Base-by-base conservation (phyloP, 495 filamentous ascomycete genomes). In the Aspergillus egyptiacus region DNA sequence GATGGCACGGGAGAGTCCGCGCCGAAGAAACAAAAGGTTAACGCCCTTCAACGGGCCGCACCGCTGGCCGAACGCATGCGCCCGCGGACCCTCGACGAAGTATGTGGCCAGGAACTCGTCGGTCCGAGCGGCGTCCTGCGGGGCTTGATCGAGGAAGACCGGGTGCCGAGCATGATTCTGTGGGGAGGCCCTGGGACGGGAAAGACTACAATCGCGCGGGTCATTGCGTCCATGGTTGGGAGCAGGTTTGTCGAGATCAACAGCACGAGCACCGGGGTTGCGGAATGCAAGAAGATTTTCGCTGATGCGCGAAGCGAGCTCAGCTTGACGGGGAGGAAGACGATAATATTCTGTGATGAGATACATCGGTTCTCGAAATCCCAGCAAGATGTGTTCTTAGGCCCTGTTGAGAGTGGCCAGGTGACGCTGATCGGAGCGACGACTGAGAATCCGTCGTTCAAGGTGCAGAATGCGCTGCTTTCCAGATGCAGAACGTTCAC, bases 271-370 rank as follows among this genome's bases (percentile, higher is more conserved):
- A 82, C 78, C 6, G 90, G 90, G 0, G 89, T 98, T n/a, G 88
- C 78, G 13, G 91, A 97, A 60, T 89, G 80, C 75, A 98, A 96
- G 71, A 96, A 94, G 76, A 78, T 96, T 28, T 96, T 97, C 54
- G 66, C 67, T 41, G 90, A 96, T 57, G 89, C 93, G 3, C 82
- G 79, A 53, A 89, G 80, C 59, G 93, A 98, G 64, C 67, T 94
- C 36, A 67, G 73, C 5, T 66, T 98, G 25, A 94, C 87, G 0
- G 91, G 91, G 8, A 75, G 89, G 25, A 90, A 88, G 67, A 97
- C 93, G 4, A 95, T 98, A 55, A 82, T 98, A 53, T 98, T 97
- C 67, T 96, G 91, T 70, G 91, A 97, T 65, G 91, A 97, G 67
- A 95, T 97, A 45, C 91, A 97, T 64, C 80, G 91, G 4, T 96